Conservation (phyloP, 2,329 filamentous ascomycete species). For the Aspergillus fumigatus region DNA sequence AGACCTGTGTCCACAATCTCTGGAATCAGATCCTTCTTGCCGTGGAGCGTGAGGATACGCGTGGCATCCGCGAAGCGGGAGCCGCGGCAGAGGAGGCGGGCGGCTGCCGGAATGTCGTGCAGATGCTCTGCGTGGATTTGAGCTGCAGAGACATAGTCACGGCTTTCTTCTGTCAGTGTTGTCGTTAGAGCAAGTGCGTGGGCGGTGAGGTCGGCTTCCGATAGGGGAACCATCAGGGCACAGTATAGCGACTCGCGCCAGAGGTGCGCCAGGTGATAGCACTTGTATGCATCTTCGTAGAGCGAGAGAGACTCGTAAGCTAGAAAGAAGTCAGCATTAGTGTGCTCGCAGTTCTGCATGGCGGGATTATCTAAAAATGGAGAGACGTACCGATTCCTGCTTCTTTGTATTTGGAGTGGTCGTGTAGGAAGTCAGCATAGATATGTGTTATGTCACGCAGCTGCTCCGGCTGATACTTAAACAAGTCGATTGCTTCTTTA, state of each 20-base stretch:
- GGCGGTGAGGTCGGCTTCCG: conserved; percentile 55
- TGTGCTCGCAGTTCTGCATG: neutral
- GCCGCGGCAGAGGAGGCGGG: conserved; percentile 77
- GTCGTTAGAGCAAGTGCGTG: conserved; percentile 74
- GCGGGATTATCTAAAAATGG: neutral
- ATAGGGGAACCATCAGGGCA: conserved; percentile 65
- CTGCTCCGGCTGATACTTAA: conserved; percentile 71
- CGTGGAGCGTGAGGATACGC: conserved; percentile 63
- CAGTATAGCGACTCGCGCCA: conserved; percentile 89
- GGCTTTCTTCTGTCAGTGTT: conserved; percentile 69
- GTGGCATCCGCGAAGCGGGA: conserved; percentile 87
- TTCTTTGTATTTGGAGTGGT: conserved; percentile 72
- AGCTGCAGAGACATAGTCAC: conserved; percentile 76
- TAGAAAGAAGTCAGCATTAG: conserved; percentile 7
- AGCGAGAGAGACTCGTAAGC: conserved; percentile 82
- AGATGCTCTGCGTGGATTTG: conserved; percentile 80
- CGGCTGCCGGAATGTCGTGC: conserved; percentile 63
- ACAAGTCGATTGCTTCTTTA: conserved; percentile 69
- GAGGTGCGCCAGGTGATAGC: conserved; percentile 77
- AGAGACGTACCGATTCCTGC: conserved; percentile 61
- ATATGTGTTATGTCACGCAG: conserved; percentile 66
- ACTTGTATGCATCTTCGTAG: conserved; percentile 69
- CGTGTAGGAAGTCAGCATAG: conserved; percentile 74
- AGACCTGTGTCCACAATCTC: conserved; percentile 72
- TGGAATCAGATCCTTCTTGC: conserved; percentile 58